Evolutionary conservation across 495 filamentous ascomycete genomes (phyloP).

Genomic region (Penicillium ochrochloron): DNA sequence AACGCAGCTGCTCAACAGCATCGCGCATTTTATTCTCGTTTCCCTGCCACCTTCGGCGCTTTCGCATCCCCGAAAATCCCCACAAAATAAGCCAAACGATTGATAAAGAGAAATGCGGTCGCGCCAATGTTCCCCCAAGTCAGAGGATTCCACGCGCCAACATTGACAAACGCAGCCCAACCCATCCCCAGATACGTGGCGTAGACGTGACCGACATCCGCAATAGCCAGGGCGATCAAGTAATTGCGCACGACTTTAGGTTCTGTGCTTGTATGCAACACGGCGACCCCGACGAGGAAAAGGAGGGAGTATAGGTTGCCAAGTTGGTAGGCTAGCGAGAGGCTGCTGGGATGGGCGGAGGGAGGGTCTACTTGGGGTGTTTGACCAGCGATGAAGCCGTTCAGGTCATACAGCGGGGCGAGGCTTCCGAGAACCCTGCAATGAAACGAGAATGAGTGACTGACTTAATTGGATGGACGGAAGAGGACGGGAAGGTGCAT

Average conservation of each 20-base stretch:
- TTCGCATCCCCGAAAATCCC: slow-evolving; percentile 59
- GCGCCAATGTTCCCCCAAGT: slow-evolving; percentile 75
- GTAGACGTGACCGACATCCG: slow-evolving; percentile 71
- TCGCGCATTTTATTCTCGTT: slow-evolving; percentile 27
- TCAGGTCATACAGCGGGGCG: slow-evolving; percentile 56
- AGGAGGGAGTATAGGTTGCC: slow-evolving; percentile 71
- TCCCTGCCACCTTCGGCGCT: slow-evolving; percentile 31
- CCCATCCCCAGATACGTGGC: slow-evolving; percentile 65
- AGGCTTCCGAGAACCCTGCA: slow-evolving; percentile 60
- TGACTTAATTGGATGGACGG: slow-evolving; percentile 12
- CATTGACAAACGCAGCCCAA: slow-evolving; percentile 53
- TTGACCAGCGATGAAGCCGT: slow-evolving; percentile 65
- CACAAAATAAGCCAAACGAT: slow-evolving; percentile 58
- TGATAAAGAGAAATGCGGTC: slow-evolving; percentile 60
- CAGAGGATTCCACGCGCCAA: slow-evolving; percentile 67
- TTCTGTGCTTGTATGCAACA: slow-evolving; percentile 67
- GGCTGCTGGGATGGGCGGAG: slow-evolving; percentile 45
- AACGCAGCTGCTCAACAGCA: background rate
- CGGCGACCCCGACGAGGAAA: slow-evolving; percentile 61
- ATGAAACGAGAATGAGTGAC: slow-evolving; percentile 14
- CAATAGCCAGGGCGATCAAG: slow-evolving; percentile 65
- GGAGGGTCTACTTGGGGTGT: slow-evolving; percentile 44
- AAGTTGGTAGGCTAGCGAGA: slow-evolving; percentile 62
- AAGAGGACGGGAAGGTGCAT: slow-evolving; percentile 24
- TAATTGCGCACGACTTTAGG: slow-evolving; percentile 69